Evolutionary conservation across 106 monocot genomes (phyloP).

Genomic region (Acanthochlamys bracteata): DNA sequence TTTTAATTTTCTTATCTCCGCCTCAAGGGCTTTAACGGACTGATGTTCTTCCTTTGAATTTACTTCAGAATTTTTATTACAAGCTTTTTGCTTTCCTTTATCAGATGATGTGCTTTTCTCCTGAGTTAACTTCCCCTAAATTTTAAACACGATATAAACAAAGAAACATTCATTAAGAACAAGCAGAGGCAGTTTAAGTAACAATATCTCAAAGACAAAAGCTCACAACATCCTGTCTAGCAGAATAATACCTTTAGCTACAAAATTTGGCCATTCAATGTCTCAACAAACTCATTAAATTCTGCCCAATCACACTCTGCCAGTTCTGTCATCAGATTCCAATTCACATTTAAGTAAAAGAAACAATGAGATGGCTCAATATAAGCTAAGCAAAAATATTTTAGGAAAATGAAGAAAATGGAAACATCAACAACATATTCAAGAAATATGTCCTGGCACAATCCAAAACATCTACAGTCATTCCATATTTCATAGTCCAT

Average conservation of each 20-base stretch:
- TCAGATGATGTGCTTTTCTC: conserved; percentile 15
- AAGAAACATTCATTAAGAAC: not conserved
- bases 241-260: conserved; percentile 29
- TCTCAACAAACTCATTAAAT: conserved; percentile 28
- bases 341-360: conserved; percentile 3
- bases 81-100: conserved; percentile 3
- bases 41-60: conserved; percentile 7
- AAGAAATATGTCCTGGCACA: too few relatives aligned
- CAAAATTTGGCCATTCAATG: conserved; percentile 12
- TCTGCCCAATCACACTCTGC: conserved; percentile 45
- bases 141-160: not conserved
- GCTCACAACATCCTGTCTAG: not conserved
- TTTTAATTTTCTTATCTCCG: conserved; percentile 46
- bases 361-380: not conserved
- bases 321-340: conserved; percentile 18
- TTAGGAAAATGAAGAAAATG: too few relatives aligned
- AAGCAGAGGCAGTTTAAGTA: not conserved
- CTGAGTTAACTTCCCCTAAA: conserved; percentile 24
- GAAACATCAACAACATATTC: too few relatives aligned
- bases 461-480: too few relatives aligned
- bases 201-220: too few relatives aligned
- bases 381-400: not conserved
- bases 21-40: conserved; percentile 6
- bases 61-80: not conserved
- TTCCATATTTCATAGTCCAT: too few relatives aligned